Evolutionary conservation across 2,329 filamentous ascomycete species (phyloP), one percentile per base, ranked within the genome.

Genomic region (Dissoconium aciculare): DNA sequence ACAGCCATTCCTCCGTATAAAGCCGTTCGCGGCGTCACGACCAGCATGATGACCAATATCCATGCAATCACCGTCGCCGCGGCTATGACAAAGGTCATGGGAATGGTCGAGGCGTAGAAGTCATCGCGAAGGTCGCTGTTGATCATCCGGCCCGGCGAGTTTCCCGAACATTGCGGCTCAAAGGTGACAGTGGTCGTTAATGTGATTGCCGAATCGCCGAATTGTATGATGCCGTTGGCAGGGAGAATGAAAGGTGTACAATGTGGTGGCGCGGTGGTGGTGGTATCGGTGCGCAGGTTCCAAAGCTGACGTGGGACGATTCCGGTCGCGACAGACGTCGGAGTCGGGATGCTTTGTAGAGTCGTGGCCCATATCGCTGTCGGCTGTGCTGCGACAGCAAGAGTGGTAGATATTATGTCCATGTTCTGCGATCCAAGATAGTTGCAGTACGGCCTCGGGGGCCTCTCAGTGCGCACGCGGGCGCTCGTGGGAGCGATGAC

Each of bases 11-110:
- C 82, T 32, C 83, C 83, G 35, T 91, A 74, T 39, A 92, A 75
- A 53, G 89, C 93, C 3, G 89, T 93, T 30, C 87, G 74, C n/a
- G 87, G 87, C 1, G 84, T 92, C 46, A 94, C 84, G 50, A 93
- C 72, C 21, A 95, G 73, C 69, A 94, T 91, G 40, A 93, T 81
- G 44, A 94, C 78, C 27, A 95, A 71, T 52, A 91, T 78, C 58
- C 91, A 95, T 28, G 84, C 78, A 29, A 92, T 77, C 33, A 93
- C 78, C 1, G 85, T 95, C 11, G 83, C 83, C 11, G 84, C 81
- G 33, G 84, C 84, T 32, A 95, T 78, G 27, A 85, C 85, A 51
- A 94, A 98, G 47, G 81, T 78, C 56, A 92, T 84, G 10, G 89
- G 87, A 26, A 89, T 87, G 12, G 82, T 84, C 21, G 85, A 93